Base-by-base conservation (phyloP, 73 alveolate genomes). In the Blepharisma japonicum region DNA sequence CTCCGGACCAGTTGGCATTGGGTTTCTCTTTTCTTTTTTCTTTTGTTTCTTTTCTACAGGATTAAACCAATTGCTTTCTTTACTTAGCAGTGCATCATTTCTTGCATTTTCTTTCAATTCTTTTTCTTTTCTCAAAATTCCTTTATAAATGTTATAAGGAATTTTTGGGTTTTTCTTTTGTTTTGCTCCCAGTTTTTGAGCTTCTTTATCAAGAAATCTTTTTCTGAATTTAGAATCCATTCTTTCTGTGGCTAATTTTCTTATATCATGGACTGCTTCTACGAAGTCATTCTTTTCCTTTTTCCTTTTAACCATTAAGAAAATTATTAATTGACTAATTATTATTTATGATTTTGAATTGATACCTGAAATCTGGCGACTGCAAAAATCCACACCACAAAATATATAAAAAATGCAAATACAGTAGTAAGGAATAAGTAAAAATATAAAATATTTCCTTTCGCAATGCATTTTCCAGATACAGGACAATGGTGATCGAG, bases 391-490 rank as follows among this genome's bases (percentile, higher is more conserved):
- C 74, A 61, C 11, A 61, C 46, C 71, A 70, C 46, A 2, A 45
- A 7, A 54, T 38, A 70, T 9, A 45, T 45, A 25, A 70, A 47
- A 54, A 45, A 45, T 7, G 32, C 56, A 70, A 70, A 70, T 9
- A 70, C n/a, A 7, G 85, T 54, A 32, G 66, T 23, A 49, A 85
- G 48, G 51, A 85, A 77, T 46, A 55, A 55, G 53, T 85, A 85
- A 77, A 85, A 85, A 25, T 25, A 68, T 56, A 71, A 45, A 9
- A 83, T 50, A 49, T 83, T 86, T 56, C 84, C 81, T 25, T 83
- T 39, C 11, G 89, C 95, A 27, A 88, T 85, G 68, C 95, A 88
- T 68, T 88, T 88, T 7, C 95, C 95, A 77, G 95, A 85, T 89
- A 90, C 86, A 6, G 90, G 90, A 68, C 95, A 88, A 78, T 88